A percentile compares a stretch with the other conserved stretches of the same genome.
Evolutionary conservation across 768 basidiomycete species (phyloP).

Genomic region (Pholiota molesta): DNA sequence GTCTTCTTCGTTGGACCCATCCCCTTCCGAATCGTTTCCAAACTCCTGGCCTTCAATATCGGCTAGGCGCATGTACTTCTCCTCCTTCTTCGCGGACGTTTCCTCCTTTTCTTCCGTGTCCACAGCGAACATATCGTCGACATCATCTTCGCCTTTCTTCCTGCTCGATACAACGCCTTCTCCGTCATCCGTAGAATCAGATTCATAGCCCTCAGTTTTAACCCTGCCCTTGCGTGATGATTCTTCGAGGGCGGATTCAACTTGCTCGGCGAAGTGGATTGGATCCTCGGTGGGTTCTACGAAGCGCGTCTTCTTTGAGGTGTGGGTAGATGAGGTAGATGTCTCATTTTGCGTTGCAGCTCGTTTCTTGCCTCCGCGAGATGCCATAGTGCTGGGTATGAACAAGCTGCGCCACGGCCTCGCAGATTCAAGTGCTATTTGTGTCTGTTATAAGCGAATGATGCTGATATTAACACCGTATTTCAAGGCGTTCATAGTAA

Average conservation of each 20-base stretch:
- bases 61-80: constrained; percentile 81
- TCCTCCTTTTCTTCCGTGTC: constrained; percentile 59
- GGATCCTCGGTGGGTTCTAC: constrained; percentile 79
- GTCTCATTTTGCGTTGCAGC: constrained; percentile 33
- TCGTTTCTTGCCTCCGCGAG: constrained; percentile 39
- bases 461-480: not conserved
- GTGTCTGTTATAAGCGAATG: not conserved
- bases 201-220: constrained; percentile 87
- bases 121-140: constrained; percentile 83
- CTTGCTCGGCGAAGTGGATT: constrained; percentile 74
- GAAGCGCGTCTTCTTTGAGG: constrained; percentile 76
- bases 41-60: constrained; percentile 99
- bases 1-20: constrained; percentile 43
- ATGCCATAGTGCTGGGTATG: constrained; percentile 29
- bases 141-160: constrained; percentile 62
- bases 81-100: constrained; percentile 54
- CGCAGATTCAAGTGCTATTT: not conserved
- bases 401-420: not conserved
- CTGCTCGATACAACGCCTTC: constrained; percentile 92
- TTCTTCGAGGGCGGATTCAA: constrained; percentile 73
- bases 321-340: constrained; percentile 29
- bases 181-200: constrained; percentile 92
- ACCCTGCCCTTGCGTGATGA: constrained; percentile 74
- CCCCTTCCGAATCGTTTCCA: constrained; percentile 43
- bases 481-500: too few relatives aligned